A percentile compares a stretch with the other conserved stretches of the same genome.
phyloP scores from a whole-genome alignment of 345 rosid genomes.

The Eucalyptus rudis region DNA sequence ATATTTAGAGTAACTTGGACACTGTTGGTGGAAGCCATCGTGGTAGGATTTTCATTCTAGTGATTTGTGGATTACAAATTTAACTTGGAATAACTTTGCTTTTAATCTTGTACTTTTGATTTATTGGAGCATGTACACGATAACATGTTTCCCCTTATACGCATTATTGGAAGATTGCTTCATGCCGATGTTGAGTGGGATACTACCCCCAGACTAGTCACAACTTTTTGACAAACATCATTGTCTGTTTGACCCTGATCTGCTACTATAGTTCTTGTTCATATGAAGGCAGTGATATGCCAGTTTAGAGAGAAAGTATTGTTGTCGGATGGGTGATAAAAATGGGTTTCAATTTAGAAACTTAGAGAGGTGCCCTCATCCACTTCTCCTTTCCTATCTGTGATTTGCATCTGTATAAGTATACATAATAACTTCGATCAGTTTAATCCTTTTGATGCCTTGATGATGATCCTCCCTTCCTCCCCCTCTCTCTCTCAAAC shows the following conservation, averaged over 20 bases:
- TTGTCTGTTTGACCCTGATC: neutral
- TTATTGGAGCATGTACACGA: neutral
- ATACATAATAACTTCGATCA: no score
- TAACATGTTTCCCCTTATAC: neutral
- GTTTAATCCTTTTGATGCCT: no score
- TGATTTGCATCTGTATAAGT: no score
- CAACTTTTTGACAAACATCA: neutral
- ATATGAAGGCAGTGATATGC: accelerated
- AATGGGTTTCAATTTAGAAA: neutral
- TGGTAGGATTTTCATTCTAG: neutral
- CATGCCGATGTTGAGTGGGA: neutral
- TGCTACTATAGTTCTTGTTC: neutral
- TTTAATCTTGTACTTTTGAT: neutral
- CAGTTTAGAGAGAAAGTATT: neutral
- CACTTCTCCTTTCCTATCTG: no score
- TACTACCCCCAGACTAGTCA: neutral
- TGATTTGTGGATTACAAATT: neutral
- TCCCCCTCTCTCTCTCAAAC: no score
- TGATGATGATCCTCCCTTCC: no score
- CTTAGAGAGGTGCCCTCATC: no score
- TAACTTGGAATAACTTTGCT: neutral
- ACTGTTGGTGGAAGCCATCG: no score
- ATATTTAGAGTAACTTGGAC: no score
- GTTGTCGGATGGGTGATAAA: neutral
- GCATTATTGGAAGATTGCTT: neutral